phyloP scores from a whole-genome alignment of 2,329 filamentous ascomycete genomes.

The Ophiognomonia clavigignenti-juglandacearum region DNA sequence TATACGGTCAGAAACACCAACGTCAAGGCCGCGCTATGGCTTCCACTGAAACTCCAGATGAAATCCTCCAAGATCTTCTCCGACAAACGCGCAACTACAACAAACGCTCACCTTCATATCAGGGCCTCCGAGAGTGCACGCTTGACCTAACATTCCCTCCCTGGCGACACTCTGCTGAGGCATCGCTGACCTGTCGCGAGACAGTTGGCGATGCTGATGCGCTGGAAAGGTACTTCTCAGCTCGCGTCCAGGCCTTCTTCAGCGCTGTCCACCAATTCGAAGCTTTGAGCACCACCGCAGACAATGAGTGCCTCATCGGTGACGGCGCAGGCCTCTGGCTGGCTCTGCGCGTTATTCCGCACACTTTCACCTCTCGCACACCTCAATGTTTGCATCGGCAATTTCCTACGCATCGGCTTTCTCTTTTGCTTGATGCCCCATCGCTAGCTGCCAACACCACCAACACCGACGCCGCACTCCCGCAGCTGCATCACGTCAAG shows the following conservation, averaged over 20 bases:
- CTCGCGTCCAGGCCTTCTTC: conserved; percentile 17
- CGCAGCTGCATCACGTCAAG: no score
- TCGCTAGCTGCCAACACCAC: no score
- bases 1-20: no score
- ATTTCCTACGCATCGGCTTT: no score
- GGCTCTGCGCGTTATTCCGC: no score
- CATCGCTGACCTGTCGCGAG: conserved; percentile 16
- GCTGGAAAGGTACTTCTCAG: conserved; percentile 17
- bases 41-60: no score
- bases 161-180: conserved; percentile 4
- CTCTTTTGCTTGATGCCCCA: no score
- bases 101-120: neutral
- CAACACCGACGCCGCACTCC: no score
- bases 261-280: conserved; percentile 16
- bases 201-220: conserved; percentile 15
- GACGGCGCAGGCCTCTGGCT: conserved; percentile 11
- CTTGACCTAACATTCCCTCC: conserved; percentile 1
- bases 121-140: neutral
- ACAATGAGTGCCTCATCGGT: conserved; percentile 8
- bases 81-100: neutral
- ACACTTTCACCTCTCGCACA: no score
- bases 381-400: no score
- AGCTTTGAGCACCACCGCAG: conserved; percentile 11
- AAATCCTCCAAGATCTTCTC: neutral
- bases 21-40: no score